phyloP scores from a whole-genome alignment of 495 filamentous ascomycete species.

The Rostrohypoxylon terebratum region DNA sequence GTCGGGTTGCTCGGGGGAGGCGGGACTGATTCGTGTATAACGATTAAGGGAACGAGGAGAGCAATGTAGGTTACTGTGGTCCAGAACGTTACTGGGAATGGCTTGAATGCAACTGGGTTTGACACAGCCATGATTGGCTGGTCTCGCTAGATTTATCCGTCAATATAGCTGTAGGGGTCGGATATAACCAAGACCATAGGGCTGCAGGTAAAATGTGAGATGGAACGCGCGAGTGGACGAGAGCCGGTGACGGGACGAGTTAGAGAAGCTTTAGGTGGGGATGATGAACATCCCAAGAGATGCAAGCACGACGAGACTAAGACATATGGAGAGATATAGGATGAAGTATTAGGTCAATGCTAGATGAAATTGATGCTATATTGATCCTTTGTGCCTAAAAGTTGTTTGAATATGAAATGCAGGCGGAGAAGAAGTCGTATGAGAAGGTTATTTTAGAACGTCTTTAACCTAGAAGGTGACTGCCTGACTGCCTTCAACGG shows the following conservation, averaged over 20 bases:
- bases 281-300: conserved; percentile 37
- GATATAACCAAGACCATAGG: conserved; percentile 29
- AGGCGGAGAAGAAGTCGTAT: background rate
- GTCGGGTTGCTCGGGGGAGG: conserved; percentile 68
- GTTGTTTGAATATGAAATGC: background rate
- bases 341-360: conserved; percentile 9
- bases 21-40: conserved; percentile 81
- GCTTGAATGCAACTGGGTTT: conserved; percentile 65
- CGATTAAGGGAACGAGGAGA: conserved; percentile 74
- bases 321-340: conserved; percentile 14
- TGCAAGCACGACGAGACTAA: conserved; percentile 7
- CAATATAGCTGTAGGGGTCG: conserved; percentile 32
- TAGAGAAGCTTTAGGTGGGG: conserved; percentile 35
- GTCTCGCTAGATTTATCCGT: conserved; percentile 24
- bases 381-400: conserved; percentile 18
- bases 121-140: conserved; percentile 50
- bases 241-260: conserved; percentile 27
- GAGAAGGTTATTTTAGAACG: background rate
- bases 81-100: conserved; percentile 78
- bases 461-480: conserved; percentile 2
- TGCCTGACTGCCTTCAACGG: conserved; percentile 13
- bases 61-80: conserved; percentile 76
- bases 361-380: conserved; percentile 11
- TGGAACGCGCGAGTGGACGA: conserved; percentile 3
- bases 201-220: conserved; percentile 38